phyloP scores from a whole-genome alignment of 2,329 filamentous ascomycete genomes.

The Macroventuria anomochaeta region DNA sequence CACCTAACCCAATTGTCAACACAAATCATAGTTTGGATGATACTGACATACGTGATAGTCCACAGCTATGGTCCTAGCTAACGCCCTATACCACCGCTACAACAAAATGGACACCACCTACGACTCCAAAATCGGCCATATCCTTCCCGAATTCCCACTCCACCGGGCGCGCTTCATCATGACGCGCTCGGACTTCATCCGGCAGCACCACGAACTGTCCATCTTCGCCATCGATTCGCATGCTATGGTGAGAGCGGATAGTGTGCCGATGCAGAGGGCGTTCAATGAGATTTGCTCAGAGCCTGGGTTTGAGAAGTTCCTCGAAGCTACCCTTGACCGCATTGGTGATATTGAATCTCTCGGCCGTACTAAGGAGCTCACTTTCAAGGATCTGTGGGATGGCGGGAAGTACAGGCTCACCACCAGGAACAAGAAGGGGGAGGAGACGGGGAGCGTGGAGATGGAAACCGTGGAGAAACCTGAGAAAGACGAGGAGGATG shows the following conservation, averaged over 20 bases:
- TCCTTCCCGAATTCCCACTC: conserved; percentile 72
- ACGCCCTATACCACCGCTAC: conserved; percentile 86
- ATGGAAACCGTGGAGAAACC: conserved; percentile 42
- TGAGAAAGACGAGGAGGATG: conserved; percentile 35
- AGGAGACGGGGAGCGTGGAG: conserved; percentile 38
- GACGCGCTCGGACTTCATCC: conserved; percentile 94
- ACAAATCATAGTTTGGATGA: too few species aligned
- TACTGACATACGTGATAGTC: conserved; percentile 59
- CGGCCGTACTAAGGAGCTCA: conserved; percentile 90
- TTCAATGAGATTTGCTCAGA: conserved; percentile 82
- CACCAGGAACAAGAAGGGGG: conserved; percentile 37
- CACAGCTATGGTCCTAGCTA: conserved; percentile 91
- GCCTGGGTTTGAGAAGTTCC: conserved; percentile 79
- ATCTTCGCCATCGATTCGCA: conserved; percentile 91
- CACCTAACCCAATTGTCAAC: background rate
- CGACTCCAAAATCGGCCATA: conserved; percentile 70
- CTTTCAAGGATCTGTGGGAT: conserved; percentile 91
- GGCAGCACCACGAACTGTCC: conserved; percentile 89
- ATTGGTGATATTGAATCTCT: conserved; percentile 94
- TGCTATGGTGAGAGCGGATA: conserved; percentile 88
- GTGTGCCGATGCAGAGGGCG: conserved; percentile 93
- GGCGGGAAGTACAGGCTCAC: conserved; percentile 72
- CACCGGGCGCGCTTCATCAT: conserved; percentile 71
- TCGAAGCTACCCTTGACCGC: conserved; percentile 81
- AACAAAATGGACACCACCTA: conserved; percentile 68